Base-by-base conservation (phyloP, 495 filamentous ascomycete species). In the Paragyromitra xinjiangensis region DNA sequence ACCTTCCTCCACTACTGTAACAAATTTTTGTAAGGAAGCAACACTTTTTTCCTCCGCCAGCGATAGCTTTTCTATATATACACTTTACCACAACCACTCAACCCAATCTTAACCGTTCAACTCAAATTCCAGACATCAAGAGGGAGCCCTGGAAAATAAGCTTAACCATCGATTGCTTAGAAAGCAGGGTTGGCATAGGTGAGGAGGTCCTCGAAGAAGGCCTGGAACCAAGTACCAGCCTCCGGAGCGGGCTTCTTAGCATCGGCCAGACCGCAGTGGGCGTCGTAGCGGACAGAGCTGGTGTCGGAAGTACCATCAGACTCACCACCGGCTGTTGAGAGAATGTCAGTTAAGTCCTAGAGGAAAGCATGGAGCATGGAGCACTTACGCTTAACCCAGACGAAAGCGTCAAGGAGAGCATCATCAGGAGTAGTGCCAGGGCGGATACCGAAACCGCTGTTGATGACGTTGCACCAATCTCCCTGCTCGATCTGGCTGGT, bases 381-480 rank as follows among this genome's bases (percentile, higher is more conserved):
- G 45, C 64, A 37, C 73, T 75, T 71, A 75, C 73, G 92, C 89
- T 94, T 94, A 79, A 92, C 85, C 92, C 92, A 94, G 83, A 93
- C 91, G 84, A 94, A 93, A 58, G 92, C 90, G 83, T 94, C 92
- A 65, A 87, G 86, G 37, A 92, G 87, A 29, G 85, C 80, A 82
- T 87, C 80, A 68, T 89, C 90, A 7, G 91, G 92, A 73, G 87
- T 81, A 45, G 89, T 86, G 3, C 90, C 91, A 0, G 90, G 90
- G 70, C 90, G 90, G 58, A 87, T 86, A 83, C 92, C 92, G 83
- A 94, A 94, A 42, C 92, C 92, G 63, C 92, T 89, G 77, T 88
- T 89, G 74, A 88, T 88, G 81, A 92, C 88, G 83, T 95, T 95
- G 88, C 92, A 94, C 92, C 93, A 95, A 87, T 94, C 88, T 81